Evolutionary conservation across 768 basidiomycete genomes (phyloP).

Genomic region (Lactarius hatsudake): DNA sequence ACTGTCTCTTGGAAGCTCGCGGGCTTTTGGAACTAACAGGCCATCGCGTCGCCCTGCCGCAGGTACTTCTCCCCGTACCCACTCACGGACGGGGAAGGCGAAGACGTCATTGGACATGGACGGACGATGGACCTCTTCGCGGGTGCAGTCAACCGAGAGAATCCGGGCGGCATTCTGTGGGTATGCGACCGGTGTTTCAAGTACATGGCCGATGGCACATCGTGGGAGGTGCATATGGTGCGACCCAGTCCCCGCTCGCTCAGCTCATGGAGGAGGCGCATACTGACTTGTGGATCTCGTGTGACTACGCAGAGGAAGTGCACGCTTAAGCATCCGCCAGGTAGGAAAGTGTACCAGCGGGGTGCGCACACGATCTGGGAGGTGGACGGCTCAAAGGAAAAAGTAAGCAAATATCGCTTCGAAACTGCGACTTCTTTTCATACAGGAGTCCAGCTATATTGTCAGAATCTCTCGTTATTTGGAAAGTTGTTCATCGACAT

Average conservation of each 20-base stretch:
- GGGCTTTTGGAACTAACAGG: background rate
- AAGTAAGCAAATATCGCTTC: conserved; percentile 44
- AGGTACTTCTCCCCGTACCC: conserved; percentile 98
- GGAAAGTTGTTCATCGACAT: conserved; percentile 99
- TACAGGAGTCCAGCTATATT: conserved; percentile 67
- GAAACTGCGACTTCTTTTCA: conserved; percentile 6
- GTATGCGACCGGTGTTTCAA: conserved; percentile 96
- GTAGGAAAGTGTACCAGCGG: conserved; percentile 84
- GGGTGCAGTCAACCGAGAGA: conserved; percentile 54
- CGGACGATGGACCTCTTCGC: conserved; percentile 73
- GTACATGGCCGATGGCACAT: conserved; percentile 76
- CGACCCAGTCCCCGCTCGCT: conserved; percentile 28
- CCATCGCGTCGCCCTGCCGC: background rate
- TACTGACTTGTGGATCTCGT: background rate
- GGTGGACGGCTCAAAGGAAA: conserved; percentile 84
- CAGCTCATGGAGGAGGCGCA: background rate
- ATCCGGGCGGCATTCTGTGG: conserved; percentile 56
- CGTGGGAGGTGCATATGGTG: conserved; percentile 72
- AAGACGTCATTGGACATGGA: conserved; percentile 50
- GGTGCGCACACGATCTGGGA: conserved; percentile 93
- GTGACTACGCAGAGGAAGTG: conserved; percentile 57
- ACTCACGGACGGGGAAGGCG: conserved; percentile 60
- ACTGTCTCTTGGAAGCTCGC: background rate
- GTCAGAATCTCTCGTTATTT: conserved; percentile 92
- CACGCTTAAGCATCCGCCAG: conserved; percentile 70